These are phyloP conservation scores for Xylaria cubensis DNA, from an alignment of 495 filamentous ascomycete genomes.

Conservation along the genomic window DNA sequence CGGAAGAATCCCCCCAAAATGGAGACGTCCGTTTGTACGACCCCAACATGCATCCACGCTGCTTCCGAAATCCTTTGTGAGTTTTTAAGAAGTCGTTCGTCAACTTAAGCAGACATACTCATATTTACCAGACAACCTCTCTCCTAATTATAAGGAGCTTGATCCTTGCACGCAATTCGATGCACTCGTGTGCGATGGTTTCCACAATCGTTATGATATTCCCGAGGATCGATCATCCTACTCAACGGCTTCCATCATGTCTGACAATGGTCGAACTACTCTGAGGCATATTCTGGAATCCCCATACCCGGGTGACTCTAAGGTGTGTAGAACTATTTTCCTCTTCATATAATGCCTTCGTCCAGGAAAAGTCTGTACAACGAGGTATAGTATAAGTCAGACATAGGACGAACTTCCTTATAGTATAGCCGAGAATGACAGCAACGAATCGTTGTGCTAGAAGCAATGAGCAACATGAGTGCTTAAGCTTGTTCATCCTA, in stretches of 20 bases:
- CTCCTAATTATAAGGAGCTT: constrained; percentile 66
- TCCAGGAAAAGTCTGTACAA: background rate
- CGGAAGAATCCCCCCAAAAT: constrained; percentile 31
- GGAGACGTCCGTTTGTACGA: constrained; percentile 36
- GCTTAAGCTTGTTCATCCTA: background rate
- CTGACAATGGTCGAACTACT: constrained; percentile 61
- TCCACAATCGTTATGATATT: constrained; percentile 69
- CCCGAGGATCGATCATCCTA: constrained; percentile 68
- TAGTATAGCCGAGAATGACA: background rate
- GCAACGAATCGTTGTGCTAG: background rate
- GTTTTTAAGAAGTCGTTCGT: constrained; percentile 13
- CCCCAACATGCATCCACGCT: constrained; percentile 65
- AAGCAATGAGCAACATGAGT: background rate
- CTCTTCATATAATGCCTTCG: background rate
- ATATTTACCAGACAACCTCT: constrained; percentile 56
- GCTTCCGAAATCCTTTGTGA: constrained; percentile 68
- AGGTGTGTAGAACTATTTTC: constrained; percentile 31
- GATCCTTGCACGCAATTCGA: constrained; percentile 77
- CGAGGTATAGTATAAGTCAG: background rate
- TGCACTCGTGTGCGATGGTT: constrained; percentile 70
- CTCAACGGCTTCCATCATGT: constrained; percentile 65
- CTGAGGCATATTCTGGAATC: constrained; percentile 71
- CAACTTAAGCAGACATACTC: constrained; percentile 13
- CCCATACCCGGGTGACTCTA: constrained; percentile 54
- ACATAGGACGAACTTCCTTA: background rate